phyloP scores from a whole-genome alignment of 2,329 filamentous ascomycete species.

The Epichloe sp. region DNA sequence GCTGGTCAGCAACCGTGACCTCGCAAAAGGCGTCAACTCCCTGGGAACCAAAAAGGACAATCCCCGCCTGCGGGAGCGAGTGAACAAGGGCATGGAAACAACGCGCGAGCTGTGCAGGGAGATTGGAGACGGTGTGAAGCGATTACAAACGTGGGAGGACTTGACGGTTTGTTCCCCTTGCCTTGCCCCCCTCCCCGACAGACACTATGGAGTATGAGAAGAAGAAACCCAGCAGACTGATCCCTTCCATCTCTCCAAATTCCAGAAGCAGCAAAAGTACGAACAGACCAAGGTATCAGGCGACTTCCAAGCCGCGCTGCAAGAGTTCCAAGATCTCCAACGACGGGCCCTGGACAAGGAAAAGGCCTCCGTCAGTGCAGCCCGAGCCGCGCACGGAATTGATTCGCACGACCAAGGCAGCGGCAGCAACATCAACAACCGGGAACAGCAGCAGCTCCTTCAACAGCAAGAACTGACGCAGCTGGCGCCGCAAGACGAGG shows the following conservation, averaged over 20 bases:
- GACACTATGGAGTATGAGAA: not conserved
- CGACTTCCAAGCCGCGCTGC: slow-evolving; percentile 79
- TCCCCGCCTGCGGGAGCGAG: slow-evolving; percentile 76
- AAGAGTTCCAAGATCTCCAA: slow-evolving; percentile 89
- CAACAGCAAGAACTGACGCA: slow-evolving; percentile 63
- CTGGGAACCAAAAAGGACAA: slow-evolving; percentile 90
- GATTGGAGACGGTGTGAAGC: slow-evolving; percentile 87
- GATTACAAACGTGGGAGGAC: slow-evolving; percentile 75
- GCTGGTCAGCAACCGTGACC: slow-evolving; percentile 73
- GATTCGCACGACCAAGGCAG: slow-evolving; percentile 14
- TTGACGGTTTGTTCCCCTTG: slow-evolving; percentile 47
- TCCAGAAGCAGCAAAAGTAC: slow-evolving; percentile 84
- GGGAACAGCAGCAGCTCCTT: slow-evolving; percentile 35
- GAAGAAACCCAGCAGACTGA: not conserved
- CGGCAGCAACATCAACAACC: slow-evolving; percentile 13
- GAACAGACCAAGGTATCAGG: slow-evolving; percentile 89
- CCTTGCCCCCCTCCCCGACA: no score
- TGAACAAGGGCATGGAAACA: slow-evolving; percentile 78
- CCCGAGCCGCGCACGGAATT: slow-evolving; percentile 65
- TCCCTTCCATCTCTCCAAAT: slow-evolving; percentile 34
- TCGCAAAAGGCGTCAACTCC: slow-evolving; percentile 78
- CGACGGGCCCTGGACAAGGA: slow-evolving; percentile 84
- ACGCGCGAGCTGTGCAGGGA: slow-evolving; percentile 79
- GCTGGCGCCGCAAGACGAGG: slow-evolving; percentile 81
- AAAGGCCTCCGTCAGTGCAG: slow-evolving; percentile 70